Evolutionary conservation across 306 rosid genomes (phyloP), one percentile per base, ranked within the genome.

Genomic region (Castanea crenata): DNA sequence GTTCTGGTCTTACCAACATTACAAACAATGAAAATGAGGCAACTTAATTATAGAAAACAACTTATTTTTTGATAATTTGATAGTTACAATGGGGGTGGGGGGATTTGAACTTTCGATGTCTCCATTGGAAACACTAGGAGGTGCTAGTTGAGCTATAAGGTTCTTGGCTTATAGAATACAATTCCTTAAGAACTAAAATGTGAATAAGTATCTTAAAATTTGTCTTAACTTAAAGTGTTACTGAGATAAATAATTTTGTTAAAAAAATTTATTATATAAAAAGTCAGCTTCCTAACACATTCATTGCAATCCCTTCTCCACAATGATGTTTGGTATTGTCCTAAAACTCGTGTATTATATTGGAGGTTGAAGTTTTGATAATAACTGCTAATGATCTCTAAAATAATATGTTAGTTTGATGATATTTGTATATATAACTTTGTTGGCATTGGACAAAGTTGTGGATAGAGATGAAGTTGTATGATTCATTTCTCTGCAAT

Each of bases 401-500:
- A 38, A 38, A 38, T 38, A 38, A 38, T 38, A 38, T 7, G 46
- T 38, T 38, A 38, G 46, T 38, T 38, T 38, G 46, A 7, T 7
- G 46, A 8, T 38, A 29, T n/a, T 23, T 49, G 18, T 18, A 63
- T 46, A 3, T 76, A 44, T 65, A 10, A 21, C 4, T 65, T 49
- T 51, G 61, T 71, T 25, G 44, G 59, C 49, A 68, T 83, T 58
- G 83, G 51, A 64, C 23, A 6, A 46, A 34, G 78, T 74, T 76
- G 71, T 82, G 38, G 77, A 70, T 75, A 69, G 73, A 31, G 70
- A 32, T 74, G 61, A 35, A 73, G 74, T 78, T 79, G 56, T 74
- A 69, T 78, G 69, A 85, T 74, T 70, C 74, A 62, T 80, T 84
- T 76, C 59, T 83, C 57, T 73, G 77, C 74, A 62, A 75, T 83